phyloP scores from a whole-genome alignment of 805 yeast species.

The Pichia thaimueangensis region DNA sequence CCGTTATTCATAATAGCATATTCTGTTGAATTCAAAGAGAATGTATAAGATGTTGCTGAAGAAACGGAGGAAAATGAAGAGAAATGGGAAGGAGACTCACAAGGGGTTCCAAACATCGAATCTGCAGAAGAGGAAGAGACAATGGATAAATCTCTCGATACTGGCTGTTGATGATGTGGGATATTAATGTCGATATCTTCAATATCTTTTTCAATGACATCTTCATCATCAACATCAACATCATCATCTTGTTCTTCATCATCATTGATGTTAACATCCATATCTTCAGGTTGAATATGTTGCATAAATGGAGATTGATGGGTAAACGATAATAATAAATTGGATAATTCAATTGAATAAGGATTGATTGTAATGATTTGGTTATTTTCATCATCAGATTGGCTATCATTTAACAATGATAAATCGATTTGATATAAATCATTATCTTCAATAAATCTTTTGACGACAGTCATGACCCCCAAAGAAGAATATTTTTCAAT shows the following conservation, averaged over 20 bases:
- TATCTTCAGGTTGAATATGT: too few species aligned
- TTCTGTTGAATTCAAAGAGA: background rate
- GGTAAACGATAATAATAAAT: slow-evolving; percentile 14
- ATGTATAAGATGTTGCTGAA: slow-evolving; percentile 27
- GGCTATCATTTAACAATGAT: slow-evolving; percentile 15
- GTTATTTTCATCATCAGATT: background rate
- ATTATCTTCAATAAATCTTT: slow-evolving; percentile 26
- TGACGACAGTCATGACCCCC: slow-evolving; percentile 47
- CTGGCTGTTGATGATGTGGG: too few species aligned
- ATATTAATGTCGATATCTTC: too few species aligned
- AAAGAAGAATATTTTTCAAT: slow-evolving; percentile 43
- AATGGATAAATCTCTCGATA: slow-evolving; percentile 7
- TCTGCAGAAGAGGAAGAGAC: slow-evolving; percentile 18
- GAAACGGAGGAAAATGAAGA: slow-evolving; percentile 29
- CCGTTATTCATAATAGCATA: background rate
- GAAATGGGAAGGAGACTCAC: slow-evolving; percentile 28
- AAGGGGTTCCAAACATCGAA: slow-evolving; percentile 19
- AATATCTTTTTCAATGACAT: too few species aligned
- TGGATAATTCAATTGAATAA: slow-evolving; percentile 14
- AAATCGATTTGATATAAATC: slow-evolving; percentile 17
- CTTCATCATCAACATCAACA: too few species aligned
- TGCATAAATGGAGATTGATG: slow-evolving; percentile 9
- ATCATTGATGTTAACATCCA: too few species aligned
- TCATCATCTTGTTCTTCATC: too few species aligned
- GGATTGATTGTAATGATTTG: background rate